phyloP scores from a whole-genome alignment of 139 green algal genomes.

The Deuterostichococcus epilithicus region DNA sequence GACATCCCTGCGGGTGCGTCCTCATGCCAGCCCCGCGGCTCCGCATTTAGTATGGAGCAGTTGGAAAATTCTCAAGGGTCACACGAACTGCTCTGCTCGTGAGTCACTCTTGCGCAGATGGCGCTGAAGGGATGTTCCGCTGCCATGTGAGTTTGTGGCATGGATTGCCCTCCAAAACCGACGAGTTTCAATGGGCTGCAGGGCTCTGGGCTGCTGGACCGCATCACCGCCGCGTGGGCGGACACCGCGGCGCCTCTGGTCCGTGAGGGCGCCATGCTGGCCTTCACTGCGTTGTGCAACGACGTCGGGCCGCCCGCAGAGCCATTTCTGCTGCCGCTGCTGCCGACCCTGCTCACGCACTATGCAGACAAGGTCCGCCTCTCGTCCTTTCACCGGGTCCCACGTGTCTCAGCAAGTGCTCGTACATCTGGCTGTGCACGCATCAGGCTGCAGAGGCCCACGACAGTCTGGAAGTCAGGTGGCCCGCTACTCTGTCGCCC shows the following conservation, averaged over 20 bases:
- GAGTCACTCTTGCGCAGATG: too few species aligned
- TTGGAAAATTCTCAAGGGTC: too few species aligned
- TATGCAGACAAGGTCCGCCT: constrained; percentile 20
- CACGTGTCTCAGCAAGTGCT: too few species aligned
- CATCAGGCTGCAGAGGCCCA: neutral
- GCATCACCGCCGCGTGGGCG: neutral
- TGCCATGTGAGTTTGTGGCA: too few species aligned
- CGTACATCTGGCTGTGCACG: neutral
- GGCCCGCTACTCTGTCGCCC: neutral
- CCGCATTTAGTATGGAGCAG: too few species aligned
- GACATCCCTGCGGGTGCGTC: neutral
- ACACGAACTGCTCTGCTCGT: too few species aligned
- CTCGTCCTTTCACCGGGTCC: too few species aligned
- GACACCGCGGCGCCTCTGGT: constrained; percentile 17
- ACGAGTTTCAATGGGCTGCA: neutral
- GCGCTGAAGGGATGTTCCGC: too few species aligned
- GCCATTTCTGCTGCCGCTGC: constrained; percentile 26
- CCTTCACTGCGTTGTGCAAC: constrained; percentile 9
- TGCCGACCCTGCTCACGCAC: constrained; percentile 19
- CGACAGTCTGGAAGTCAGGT: neutral
- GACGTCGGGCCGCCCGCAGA: constrained; percentile 20
- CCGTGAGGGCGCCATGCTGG: constrained; percentile 20
- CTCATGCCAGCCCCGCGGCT: too few species aligned
- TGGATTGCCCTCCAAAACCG: too few species aligned
- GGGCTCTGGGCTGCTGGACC: neutral